Percentiles rank a stretch among this genome's conserved stretches.
phyloP scores from a whole-genome alignment of 352 stramenopile genomes.

The Phytophthora megakarya region DNA sequence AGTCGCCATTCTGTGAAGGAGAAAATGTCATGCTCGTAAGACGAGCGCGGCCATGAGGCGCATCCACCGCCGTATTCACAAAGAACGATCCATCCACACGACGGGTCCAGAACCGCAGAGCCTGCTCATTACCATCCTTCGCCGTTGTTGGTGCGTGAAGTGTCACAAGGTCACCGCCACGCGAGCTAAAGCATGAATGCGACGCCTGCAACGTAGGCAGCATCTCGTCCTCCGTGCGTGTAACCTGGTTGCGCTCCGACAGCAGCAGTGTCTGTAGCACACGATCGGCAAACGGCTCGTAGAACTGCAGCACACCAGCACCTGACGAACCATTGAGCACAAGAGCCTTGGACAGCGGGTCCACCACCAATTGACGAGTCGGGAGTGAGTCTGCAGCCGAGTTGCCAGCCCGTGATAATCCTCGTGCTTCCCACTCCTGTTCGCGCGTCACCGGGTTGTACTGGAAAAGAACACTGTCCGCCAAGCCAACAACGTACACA shows the following conservation, averaged over 20 bases:
- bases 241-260: constrained; percentile 85
- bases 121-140: constrained; percentile 50
- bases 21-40: constrained; percentile 69
- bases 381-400: constrained; percentile 49
- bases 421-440: constrained; percentile 74
- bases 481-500: constrained; percentile 68
- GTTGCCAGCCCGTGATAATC: constrained; percentile 60
- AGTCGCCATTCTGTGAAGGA: constrained; percentile 40
- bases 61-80: constrained; percentile 82
- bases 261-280: constrained; percentile 72
- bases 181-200: constrained; percentile 57
- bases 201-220: constrained; percentile 59
- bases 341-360: constrained; percentile 63
- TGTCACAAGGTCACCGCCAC: constrained; percentile 59
- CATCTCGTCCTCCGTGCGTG: constrained; percentile 71
- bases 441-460: constrained; percentile 83
- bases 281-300: constrained; percentile 80
- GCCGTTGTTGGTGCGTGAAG: constrained; percentile 47
- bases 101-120: constrained; percentile 79
- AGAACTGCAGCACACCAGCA: constrained; percentile 79
- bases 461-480: constrained; percentile 78
- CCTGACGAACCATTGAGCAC: constrained; percentile 68
- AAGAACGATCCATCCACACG: constrained; percentile 78
- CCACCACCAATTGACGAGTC: constrained; percentile 58
- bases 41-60: constrained; percentile 59